These are phyloP conservation scores for Cenococcum geophilum DNA, from an alignment of 495 filamentous ascomycete species.

Conservation along the genomic window DNA sequence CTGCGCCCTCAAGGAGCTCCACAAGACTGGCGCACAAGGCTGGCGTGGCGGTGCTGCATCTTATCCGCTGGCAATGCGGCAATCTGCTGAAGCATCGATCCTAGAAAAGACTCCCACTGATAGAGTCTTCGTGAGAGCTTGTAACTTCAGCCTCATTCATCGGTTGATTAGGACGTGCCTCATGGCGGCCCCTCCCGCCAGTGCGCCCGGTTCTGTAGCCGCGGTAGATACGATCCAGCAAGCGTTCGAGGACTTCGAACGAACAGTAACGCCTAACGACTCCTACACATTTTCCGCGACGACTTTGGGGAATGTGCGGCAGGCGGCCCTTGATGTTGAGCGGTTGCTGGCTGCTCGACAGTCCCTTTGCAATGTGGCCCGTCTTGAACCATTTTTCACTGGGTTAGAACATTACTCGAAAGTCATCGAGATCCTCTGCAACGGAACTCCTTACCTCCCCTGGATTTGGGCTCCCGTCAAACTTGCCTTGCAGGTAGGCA, in stretches of 20 bases:
- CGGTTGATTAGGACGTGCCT: too few relatives aligned
- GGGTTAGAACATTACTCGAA: slow-evolving; percentile 32
- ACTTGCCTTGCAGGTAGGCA: slow-evolving; percentile 38
- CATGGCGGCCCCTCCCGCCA: too few relatives aligned
- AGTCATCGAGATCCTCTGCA: slow-evolving; percentile 38
- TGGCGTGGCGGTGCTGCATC: too few relatives aligned
- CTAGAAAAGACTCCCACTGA: too few relatives aligned
- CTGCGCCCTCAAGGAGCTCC: too few relatives aligned
- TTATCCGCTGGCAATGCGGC: too few relatives aligned
- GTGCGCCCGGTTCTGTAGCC: too few relatives aligned
- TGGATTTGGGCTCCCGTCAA: slow-evolving; percentile 40
- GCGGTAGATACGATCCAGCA: neutral
- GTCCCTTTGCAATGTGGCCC: slow-evolving; percentile 31
- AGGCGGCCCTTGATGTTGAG: slow-evolving; percentile 4
- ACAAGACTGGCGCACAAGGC: too few relatives aligned
- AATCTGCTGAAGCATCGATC: too few relatives aligned
- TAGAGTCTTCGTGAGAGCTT: too few relatives aligned
- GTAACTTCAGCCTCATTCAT: too few relatives aligned
- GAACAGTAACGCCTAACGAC: slow-evolving; percentile 31
- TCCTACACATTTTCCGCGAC: slow-evolving; percentile 30
- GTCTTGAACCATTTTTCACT: slow-evolving; percentile 33
- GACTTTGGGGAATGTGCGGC: slow-evolving; percentile 29
- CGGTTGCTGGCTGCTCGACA: slow-evolving; percentile 4
- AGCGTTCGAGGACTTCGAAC: slow-evolving; percentile 37
- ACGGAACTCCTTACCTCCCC: slow-evolving; percentile 15